Base-by-base conservation (phyloP, 2,329 filamentous ascomycete genomes). In the Aspergillus candidus region DNA sequence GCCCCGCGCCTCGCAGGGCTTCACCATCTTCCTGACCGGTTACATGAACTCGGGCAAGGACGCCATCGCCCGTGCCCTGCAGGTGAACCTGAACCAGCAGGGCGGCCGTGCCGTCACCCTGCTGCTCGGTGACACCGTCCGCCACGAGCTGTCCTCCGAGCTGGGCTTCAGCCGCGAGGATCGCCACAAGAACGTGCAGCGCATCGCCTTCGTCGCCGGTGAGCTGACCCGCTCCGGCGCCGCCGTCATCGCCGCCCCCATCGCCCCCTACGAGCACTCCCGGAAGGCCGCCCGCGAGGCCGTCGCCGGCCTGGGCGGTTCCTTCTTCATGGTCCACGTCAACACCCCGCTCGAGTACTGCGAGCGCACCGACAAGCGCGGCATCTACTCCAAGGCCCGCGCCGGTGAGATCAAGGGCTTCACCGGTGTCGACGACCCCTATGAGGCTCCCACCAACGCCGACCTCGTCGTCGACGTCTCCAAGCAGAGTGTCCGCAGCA, bases 1-100 rank as follows among this genome's bases (percentile, higher is more conserved):
- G 39, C 82, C 94, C 40, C 86, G 93, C 56, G 83, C 81, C 59
- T 80, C 84, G 63, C 94, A 98, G 76, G 93, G 93, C 53, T 98
- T 98, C 80, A 97, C 93, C 52, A 80, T 98, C 71, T 96, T 98
- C 83, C 78, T 98, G 54, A 97, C 93, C 3, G 93, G 93, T 49
- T 96, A 93, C 78, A 84, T 86, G 68, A 98, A 97, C 82, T 86
- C 81, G 47, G 93, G 93, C 71, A 98, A 98, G 77, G 91, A 97
- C 71, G 87, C 93, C 66, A 86, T 98, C 58, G 93, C 89, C 41
- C 88, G 93, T 58, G 93, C 93, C 34, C 79, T 98, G 50, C 93
- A 98, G 73, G 88, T 95, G 46, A 97, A 91, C 0, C 82, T 98
- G 53, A 97, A 97, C 79, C 91, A 98, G 76, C 90, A 96, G 72